Base-by-base conservation (phyloP, 2,329 filamentous ascomycete genomes). In the Aquanectria penicillioides region DNA sequence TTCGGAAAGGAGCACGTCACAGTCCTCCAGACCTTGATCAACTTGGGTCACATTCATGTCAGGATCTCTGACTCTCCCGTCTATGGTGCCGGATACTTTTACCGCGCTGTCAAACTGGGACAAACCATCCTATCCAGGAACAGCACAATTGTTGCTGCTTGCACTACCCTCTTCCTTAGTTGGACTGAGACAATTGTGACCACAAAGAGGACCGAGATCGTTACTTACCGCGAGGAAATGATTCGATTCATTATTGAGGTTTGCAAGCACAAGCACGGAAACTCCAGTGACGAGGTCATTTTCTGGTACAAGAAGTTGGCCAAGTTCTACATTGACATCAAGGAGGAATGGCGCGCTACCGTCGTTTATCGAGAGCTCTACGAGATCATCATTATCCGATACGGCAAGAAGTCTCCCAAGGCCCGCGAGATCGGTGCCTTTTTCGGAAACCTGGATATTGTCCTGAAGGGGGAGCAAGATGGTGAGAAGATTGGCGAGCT, bases 191-290 rank as follows among this genome's bases (percentile, higher is more conserved):
- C 61, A 1, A 74, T 76, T 15, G 68, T 64, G 5, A 72, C 77
- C 44, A 75, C 72, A 1, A 61, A 71, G 62, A 65, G 75, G 17
- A 78, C 74, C 0, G 70, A 75, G 26, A 73, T 76, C 10, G 69
- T 74, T 22, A 73, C 65, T 0, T 75, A 70, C 13, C 73, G 75
- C 4, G 77, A 77, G 59, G 70, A 76, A 64, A 75, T 77, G 67
- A 75, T 78, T 25, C 68, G 68, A 0, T 65, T 74, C 59, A 76
- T 77, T 67, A 78, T 78, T 5, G 69, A 75, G 25, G 70, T 77
- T 4, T 75, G 70, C 65, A 74, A 71, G 54, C 64, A 66, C 59
- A 75, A 72, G 54, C 69, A 76, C 15, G 75, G 77, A 3, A 43
- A 56, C 1, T 63, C 71, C 1, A 75, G 72, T n/a, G 72, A 77